Conservation (phyloP, 768 basidiomycete species). For the Amanita jacksonii region DNA sequence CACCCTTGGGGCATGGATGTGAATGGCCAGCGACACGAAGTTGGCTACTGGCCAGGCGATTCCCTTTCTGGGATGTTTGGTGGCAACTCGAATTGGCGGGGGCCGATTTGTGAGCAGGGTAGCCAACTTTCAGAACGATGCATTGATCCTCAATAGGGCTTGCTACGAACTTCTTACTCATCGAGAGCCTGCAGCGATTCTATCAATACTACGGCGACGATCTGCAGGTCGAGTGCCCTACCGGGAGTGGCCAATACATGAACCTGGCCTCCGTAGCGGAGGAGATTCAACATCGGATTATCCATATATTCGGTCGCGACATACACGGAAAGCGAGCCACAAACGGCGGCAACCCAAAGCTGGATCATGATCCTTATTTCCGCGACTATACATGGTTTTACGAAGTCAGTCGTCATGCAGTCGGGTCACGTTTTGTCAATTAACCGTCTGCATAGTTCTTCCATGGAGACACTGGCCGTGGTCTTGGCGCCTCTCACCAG, state of each 20-base stretch:
- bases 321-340: slow-evolving; percentile 77
- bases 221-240: slow-evolving; percentile 88
- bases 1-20: slow-evolving; percentile 94
- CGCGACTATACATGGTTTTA: slow-evolving; percentile 96
- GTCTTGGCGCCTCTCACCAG: slow-evolving; percentile 95
- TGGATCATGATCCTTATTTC: slow-evolving; percentile 93
- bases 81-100: slow-evolving; percentile 96
- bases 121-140: neutral
- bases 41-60: slow-evolving; percentile 97
- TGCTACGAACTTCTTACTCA: slow-evolving; percentile 91
- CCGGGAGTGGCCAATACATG: slow-evolving; percentile 96
- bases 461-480: slow-evolving; percentile 87
- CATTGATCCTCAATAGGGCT: slow-evolving; percentile 51
- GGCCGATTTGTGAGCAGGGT: slow-evolving; percentile 62
- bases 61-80: slow-evolving; percentile 97
- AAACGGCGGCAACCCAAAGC: slow-evolving; percentile 80
- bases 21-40: slow-evolving; percentile 84
- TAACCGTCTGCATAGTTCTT: slow-evolving; percentile 57
- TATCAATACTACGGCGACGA: slow-evolving; percentile 96
- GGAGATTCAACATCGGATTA: slow-evolving; percentile 98
- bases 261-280: slow-evolving; percentile 89
- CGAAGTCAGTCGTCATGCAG: slow-evolving; percentile 44
- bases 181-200: slow-evolving; percentile 94
- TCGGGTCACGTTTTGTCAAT: slow-evolving; percentile 1
- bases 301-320: slow-evolving; percentile 96